A percentile compares a stretch with the other conserved stretches of the same genome.
These are phyloP conservation scores for Osmanthus fragrans DNA, from an alignment of 257 asterid species.

Conservation along the genomic window DNA sequence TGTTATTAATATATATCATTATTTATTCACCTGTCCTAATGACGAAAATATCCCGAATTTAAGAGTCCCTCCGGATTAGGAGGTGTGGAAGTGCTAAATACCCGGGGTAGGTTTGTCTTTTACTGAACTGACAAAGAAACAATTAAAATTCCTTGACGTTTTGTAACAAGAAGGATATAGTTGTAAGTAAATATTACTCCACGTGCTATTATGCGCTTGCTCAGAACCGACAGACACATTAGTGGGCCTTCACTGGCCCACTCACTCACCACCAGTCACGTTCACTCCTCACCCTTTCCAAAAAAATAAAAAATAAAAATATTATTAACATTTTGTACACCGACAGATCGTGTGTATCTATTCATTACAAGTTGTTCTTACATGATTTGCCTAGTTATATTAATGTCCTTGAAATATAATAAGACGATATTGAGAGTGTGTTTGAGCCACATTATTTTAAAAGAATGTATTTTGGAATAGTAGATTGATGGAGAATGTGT, in stretches of 20 bases:
- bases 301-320: background rate
- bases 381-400: slow-evolving; percentile 32
- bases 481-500: no score
- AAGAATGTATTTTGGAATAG: no score
- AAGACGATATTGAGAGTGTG: no score
- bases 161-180: slow-evolving; percentile 3
- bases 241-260: slow-evolving; percentile 34
- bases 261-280: background rate
- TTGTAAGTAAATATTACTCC: slow-evolving; percentile 35
- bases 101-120: slow-evolving; percentile 49
- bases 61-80: slow-evolving; percentile 24
- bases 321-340: slow-evolving; percentile 22
- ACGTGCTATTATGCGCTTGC: slow-evolving; percentile 33
- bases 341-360: slow-evolving; percentile 18
- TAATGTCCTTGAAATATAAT: background rate
- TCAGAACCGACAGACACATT: slow-evolving; percentile 16
- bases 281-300: background rate
- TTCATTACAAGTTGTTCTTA: slow-evolving; percentile 28
- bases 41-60: slow-evolving; percentile 34
- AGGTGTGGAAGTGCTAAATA: slow-evolving; percentile 28
- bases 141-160: background rate
- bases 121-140: slow-evolving; percentile 14
- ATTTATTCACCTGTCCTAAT: background rate
- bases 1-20: background rate
- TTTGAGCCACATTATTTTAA: no score